These are phyloP conservation scores for Acanthamoeba castellanii DNA, from an alignment of 208 protist species.

Conservation along the genomic window DNA sequence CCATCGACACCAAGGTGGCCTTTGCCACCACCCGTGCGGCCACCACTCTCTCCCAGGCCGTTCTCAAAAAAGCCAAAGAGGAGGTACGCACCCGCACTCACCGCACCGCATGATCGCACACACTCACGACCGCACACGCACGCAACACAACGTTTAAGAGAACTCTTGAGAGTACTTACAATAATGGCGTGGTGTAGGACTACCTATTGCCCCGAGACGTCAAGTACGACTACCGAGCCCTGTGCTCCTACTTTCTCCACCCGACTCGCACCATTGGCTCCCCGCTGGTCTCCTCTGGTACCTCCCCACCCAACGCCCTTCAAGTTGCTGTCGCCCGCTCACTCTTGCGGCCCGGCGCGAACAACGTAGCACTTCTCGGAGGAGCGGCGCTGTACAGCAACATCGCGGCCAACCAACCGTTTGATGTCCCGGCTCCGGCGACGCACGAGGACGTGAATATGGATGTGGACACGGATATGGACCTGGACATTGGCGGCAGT, in stretches of 20 bases:
- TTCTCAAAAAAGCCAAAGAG: not conserved
- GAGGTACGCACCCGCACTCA: not conserved
- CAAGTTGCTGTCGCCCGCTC: too few species aligned
- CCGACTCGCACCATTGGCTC: not conserved
- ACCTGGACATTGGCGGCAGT: not conserved
- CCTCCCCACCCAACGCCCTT: not conserved
- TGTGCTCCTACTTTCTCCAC: not conserved
- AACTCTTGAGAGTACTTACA: too few species aligned
- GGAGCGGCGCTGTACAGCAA: too few species aligned
- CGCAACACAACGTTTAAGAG: too few species aligned
- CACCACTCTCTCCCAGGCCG: constrained; percentile 43
- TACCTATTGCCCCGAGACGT: constrained; percentile 12
- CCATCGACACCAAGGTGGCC: not conserved
- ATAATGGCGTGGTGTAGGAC: not conserved
- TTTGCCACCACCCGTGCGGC: constrained; percentile 29
- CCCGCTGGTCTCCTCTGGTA: not conserved
- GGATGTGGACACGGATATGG: not conserved
- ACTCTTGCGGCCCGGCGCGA: too few species aligned
- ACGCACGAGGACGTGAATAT: too few species aligned
- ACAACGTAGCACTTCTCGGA: too few species aligned
- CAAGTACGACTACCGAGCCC: constrained; percentile 39
- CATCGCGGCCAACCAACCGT: too few species aligned
- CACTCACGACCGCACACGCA: too few species aligned
- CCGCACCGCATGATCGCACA: too few species aligned
- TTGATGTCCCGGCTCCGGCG: too few species aligned